Conservation (phyloP, 78 protist genomes). For the Cavenderia fasciculata region DNA sequence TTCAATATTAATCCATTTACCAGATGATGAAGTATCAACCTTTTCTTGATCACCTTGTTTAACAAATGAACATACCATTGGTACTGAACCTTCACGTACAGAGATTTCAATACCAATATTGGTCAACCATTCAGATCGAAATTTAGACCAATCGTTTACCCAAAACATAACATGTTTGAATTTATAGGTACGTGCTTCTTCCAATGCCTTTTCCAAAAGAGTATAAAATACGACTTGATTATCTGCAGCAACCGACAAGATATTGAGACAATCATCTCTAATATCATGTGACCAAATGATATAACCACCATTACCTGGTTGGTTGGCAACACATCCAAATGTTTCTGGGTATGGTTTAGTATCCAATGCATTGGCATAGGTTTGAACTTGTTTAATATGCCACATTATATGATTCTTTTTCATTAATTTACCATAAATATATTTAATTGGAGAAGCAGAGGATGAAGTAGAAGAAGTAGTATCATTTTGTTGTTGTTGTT, state of each 20-base stretch:
- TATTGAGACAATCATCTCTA: conserved; percentile 6
- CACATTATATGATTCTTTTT: background rate
- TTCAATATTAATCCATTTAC: conserved; percentile 45
- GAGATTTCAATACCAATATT: background rate
- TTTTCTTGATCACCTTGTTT: background rate
- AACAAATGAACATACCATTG: conserved; percentile 23
- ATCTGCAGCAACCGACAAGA: background rate
- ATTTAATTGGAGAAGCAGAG: background rate
- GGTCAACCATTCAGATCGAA: background rate
- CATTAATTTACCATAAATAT: conserved; percentile 1
- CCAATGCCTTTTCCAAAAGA: background rate
- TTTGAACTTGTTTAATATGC: conserved; percentile 5
- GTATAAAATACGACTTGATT: background rate
- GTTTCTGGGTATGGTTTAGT: background rate
- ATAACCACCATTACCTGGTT: background rate
- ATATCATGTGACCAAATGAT: conserved; percentile 48
- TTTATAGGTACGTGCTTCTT: background rate
- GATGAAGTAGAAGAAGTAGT: background rate
- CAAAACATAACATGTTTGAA: background rate
- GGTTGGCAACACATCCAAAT: background rate
- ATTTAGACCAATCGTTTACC: background rate
- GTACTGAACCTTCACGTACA: background rate
- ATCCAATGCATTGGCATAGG: background rate
- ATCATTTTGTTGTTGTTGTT: background rate
- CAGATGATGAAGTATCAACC: background rate